Evolutionary conservation across 805 yeast species (phyloP).

Genomic region (Ogataea glucozyma): DNA sequence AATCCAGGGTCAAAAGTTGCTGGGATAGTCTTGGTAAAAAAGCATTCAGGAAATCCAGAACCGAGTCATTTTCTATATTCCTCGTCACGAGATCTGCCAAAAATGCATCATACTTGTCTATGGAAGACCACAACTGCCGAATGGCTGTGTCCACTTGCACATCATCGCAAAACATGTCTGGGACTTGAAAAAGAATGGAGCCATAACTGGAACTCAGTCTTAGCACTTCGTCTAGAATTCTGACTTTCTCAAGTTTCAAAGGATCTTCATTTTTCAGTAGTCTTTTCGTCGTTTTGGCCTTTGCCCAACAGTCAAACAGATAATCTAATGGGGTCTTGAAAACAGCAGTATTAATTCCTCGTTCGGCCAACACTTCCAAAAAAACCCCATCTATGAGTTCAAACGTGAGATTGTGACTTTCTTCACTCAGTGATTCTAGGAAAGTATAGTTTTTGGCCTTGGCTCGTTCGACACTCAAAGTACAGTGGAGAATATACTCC

Average conservation of each 20-base stretch:
- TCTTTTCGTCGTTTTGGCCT: constrained; percentile 44
- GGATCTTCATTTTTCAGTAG: constrained; percentile 43
- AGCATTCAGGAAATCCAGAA: constrained; percentile 58
- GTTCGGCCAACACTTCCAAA: constrained; percentile 56
- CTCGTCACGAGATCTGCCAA: constrained; percentile 56
- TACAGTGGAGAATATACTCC: constrained; percentile 39
- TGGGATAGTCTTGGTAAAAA: constrained; percentile 48
- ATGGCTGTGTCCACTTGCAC: constrained; percentile 35
- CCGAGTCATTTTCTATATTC: constrained; percentile 65
- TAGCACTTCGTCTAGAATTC: constrained; percentile 48
- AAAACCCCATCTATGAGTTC: constrained; percentile 51
- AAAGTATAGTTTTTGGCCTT: constrained; percentile 15
- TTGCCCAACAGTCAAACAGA: constrained; percentile 46
- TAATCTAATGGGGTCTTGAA: constrained; percentile 44
- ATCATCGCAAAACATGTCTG: constrained; percentile 56
- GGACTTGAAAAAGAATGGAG: constrained; percentile 64
- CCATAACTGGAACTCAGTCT: constrained; percentile 61
- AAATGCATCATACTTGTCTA: constrained; percentile 41
- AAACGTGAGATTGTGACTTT: constrained; percentile 26
- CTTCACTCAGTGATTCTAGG: constrained; percentile 29
- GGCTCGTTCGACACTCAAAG: constrained; percentile 32
- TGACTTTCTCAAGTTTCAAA: constrained; percentile 37
- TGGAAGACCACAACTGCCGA: constrained; percentile 28
- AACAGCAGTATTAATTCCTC: constrained; percentile 41
- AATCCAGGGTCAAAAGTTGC: constrained; percentile 40